Evolutionary conservation across 805 yeast species (phyloP).

Genomic region (Suhomyces tanzawaensis): DNA sequence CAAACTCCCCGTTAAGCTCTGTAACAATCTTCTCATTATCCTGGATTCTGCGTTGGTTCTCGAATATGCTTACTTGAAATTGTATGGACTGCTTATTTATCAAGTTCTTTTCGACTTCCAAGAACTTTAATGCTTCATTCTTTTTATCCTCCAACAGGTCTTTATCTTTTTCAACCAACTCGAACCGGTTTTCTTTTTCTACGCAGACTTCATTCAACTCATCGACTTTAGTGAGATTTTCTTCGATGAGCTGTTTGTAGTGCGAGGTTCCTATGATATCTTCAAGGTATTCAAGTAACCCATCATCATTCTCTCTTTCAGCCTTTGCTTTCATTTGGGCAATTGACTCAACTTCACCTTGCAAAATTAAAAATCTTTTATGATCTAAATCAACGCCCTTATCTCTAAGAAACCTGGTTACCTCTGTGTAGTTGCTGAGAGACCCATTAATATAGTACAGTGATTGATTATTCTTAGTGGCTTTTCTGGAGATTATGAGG

Average conservation of each 20-base stretch:
- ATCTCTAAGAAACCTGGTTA: conserved; percentile 66
- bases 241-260: conserved; percentile 76
- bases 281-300: conserved; percentile 87
- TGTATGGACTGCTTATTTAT: conserved; percentile 51
- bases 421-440: conserved; percentile 72
- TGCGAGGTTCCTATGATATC: conserved; percentile 94
- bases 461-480: conserved; percentile 71
- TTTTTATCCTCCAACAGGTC: conserved; percentile 62
- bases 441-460: conserved; percentile 72
- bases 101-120: conserved; percentile 62
- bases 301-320: conserved; percentile 88
- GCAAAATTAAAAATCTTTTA: conserved; percentile 88
- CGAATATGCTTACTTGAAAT: conserved; percentile 50
- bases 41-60: conserved; percentile 39
- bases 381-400: conserved; percentile 94
- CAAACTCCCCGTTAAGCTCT: conserved; percentile 41
- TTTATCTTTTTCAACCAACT: conserved; percentile 76
- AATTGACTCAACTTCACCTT: conserved; percentile 97
- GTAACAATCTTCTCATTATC: conserved; percentile 36
- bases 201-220: conserved; percentile 74
- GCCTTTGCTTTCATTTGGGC: conserved; percentile 99
- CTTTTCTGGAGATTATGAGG: conserved; percentile 76
- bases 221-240: conserved; percentile 57
- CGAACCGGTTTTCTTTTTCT: conserved; percentile 78
- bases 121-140: conserved; percentile 63